phyloP scores from a whole-genome alignment of 441 rosid species.

The Raphanus hybrid region DNA sequence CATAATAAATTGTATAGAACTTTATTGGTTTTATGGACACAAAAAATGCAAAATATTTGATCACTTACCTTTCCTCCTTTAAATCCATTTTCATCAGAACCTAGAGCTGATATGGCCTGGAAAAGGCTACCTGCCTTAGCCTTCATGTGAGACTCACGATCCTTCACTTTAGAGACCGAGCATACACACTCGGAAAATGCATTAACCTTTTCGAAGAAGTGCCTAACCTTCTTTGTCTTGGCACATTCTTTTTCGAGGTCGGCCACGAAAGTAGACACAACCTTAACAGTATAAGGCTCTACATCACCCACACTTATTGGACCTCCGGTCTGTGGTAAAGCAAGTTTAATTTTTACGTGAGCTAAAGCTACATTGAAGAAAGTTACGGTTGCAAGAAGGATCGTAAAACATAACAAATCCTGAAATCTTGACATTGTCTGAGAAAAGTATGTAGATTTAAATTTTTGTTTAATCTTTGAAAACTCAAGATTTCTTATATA shows the following conservation, averaged over 20 bases:
- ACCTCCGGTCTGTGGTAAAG: constrained; percentile 10
- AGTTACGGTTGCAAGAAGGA: constrained; percentile 9
- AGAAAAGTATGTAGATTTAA: background rate
- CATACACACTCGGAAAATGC: constrained; percentile 15
- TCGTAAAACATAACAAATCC: background rate
- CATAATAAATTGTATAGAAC: background rate
- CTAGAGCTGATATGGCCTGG: constrained; percentile 16
- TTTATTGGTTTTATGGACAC: background rate
- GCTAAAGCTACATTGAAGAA: constrained; percentile 15
- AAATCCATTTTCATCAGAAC: background rate
- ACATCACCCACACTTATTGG: constrained; percentile 22
- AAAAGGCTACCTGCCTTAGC: constrained; percentile 29
- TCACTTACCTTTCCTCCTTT: constrained; percentile 18
- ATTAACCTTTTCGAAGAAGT: constrained; percentile 19
- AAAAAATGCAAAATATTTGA: background rate
- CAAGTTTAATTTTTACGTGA: constrained; percentile 7
- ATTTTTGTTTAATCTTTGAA: constrained; percentile 2
- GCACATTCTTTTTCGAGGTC: constrained; percentile 34
- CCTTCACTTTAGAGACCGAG: constrained; percentile 6
- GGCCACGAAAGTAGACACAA: constrained; percentile 16
- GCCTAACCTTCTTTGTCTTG: constrained; percentile 23
- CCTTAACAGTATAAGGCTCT: constrained; percentile 31
- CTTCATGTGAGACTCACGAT: constrained; percentile 20
- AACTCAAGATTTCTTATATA: constrained; percentile 4
- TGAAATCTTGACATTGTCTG: constrained; percentile 16